Base-by-base conservation (phyloP, 495 filamentous ascomycete genomes). In the Tetracladium setigerum region DNA sequence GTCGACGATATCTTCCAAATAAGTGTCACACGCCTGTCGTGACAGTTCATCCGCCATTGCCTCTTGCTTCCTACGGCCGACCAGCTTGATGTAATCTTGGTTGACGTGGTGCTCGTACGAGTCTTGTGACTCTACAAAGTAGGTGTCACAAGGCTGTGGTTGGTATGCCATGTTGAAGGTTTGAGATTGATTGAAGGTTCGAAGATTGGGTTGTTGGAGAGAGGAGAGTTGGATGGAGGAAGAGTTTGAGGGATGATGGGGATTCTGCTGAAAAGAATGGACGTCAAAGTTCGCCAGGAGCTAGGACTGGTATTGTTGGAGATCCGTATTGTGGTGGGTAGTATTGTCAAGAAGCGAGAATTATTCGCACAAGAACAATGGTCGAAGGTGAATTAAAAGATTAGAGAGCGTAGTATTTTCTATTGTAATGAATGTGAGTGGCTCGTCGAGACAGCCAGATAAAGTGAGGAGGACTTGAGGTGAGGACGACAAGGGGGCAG, bases 1-100 rank as follows among this genome's bases (percentile, higher is more conserved):
- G 57, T 81, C 71, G 63, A 95, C 75, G 66, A 95, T 81, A 61
- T 97, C 91, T 59, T 94, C 88, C 54, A 90, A 80, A 65, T 96
- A 94, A 65, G 95, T 87, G 37, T 91, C 88, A 53, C 75, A 78
- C 24, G 88, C 85, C 49, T 84, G 63, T 49, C 77, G 79, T 30
- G 90, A 95, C 45, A 97, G 73, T 49, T 96, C 84, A 58, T 89
- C 85, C 47, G 86, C 89, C 54, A 98, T 83, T 54, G 78, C 78
- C 61, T 85, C 79, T 67, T 95, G 89, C 57, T 76, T 80, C 63
- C 89, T 78, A 57, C 83, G 78, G 38, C 82, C 81, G 55, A 88
- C 68, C 55, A 82, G 71, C 65, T 83, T 86, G 53, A 81, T 72
- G 54, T 86, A 80, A 60, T 89, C 86, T 59, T 84, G 80, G 55